Conservation (phyloP, 2,329 filamentous ascomycete species). For the Drechslerella coelobrocha region DNA sequence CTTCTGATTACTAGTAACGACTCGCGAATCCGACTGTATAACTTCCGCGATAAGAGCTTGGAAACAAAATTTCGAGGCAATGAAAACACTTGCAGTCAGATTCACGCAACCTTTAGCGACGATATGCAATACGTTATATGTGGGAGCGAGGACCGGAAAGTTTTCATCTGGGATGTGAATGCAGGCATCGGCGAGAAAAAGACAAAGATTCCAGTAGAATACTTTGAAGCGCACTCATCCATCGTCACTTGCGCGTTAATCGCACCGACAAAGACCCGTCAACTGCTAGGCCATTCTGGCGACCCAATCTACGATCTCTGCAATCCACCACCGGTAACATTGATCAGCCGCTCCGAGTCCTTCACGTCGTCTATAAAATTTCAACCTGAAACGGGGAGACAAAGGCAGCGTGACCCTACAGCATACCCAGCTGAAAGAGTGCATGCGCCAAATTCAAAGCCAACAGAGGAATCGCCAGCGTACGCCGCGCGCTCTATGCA, state of each 20-base stretch:
- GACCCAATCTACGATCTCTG: constrained; percentile 96
- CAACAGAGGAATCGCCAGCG: constrained; percentile 73
- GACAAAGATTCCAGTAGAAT: constrained; percentile 81
- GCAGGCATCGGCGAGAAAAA: constrained; percentile 68
- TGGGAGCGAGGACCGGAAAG: constrained; percentile 87
- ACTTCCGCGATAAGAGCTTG: constrained; percentile 79
- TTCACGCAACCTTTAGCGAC: constrained; percentile 86
- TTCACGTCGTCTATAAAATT: constrained; percentile 61
- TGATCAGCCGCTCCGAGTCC: constrained; percentile 76
- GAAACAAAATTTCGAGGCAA: constrained; percentile 92
- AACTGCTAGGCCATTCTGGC: constrained; percentile 78
- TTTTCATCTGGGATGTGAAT: constrained; percentile 85
- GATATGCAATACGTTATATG: constrained; percentile 86
- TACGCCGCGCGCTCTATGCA: constrained; percentile 80
- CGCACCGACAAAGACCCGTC: constrained; percentile 78
- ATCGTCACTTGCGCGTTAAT: constrained; percentile 90
- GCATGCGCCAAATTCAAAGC: constrained; percentile 57
- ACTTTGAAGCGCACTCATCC: constrained; percentile 86
- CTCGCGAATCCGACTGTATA: constrained; percentile 88
- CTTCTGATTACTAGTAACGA: constrained; percentile 94
- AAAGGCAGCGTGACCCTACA: constrained; percentile 26
- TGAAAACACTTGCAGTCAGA: constrained; percentile 87
- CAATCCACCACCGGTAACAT: constrained; percentile 87
- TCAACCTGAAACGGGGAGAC: constrained; percentile 13
- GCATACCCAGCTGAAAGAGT: constrained; percentile 53